Evolutionary conservation across 148 eudicot genomes (phyloP).

Genomic region (Silene latifolia): DNA sequence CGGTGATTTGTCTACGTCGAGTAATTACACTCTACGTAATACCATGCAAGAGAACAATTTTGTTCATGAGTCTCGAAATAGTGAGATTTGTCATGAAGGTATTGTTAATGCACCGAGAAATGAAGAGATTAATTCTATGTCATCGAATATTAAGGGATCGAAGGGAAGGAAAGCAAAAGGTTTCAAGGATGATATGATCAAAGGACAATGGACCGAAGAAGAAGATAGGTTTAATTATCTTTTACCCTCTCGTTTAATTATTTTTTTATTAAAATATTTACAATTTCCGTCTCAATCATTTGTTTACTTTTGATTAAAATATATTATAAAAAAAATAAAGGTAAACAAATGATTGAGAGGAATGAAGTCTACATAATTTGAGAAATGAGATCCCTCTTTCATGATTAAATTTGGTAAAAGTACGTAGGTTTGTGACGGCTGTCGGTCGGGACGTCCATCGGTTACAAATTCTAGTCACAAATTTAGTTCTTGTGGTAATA

Average conservation of each 20-base stretch:
- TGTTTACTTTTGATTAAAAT: background rate
- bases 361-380: no score
- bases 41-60: slow-evolving; percentile 13
- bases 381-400: no score
- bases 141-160: slow-evolving; percentile 1
- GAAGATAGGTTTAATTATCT: slow-evolving; percentile 56
- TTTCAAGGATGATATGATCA: slow-evolving; percentile 29
- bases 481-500: no score
- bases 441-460: no score
- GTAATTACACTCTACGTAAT: background rate
- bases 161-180: slow-evolving; percentile 23
- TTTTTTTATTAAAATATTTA: background rate
- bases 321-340: no score
- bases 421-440: no score
- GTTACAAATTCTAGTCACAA: no score
- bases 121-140: background rate
- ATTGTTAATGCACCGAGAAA: background rate
- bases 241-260: background rate
- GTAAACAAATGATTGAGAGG: no score
- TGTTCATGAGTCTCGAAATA: background rate
- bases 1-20: background rate
- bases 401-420: no score
- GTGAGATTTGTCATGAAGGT: slow-evolving; percentile 8
- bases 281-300: background rate
- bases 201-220: slow-evolving; percentile 76